Percentiles rank a stretch among this genome's conserved stretches.
Evolutionary conservation across 352 stramenopile species (phyloP).

Genomic region (Aphanomyces invadans): DNA sequence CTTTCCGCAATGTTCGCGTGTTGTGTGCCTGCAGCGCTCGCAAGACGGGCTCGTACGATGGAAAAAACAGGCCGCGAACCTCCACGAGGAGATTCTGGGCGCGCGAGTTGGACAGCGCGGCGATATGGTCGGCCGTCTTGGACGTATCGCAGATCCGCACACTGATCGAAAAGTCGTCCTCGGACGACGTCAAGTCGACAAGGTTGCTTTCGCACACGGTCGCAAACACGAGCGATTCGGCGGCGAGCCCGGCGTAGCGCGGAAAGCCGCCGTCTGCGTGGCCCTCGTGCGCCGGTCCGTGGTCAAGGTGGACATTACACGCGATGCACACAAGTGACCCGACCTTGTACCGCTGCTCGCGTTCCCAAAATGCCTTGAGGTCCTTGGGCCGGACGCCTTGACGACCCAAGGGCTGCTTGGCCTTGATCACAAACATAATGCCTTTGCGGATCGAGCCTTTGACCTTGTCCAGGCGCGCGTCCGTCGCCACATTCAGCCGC

Average conservation of each 20-base stretch:
- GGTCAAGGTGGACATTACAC: slow-evolving; percentile 2
- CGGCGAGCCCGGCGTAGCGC: background rate
- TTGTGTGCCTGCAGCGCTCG: slow-evolving; percentile 34
- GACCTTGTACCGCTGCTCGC: slow-evolving; percentile 24
- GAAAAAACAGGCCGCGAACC: slow-evolving; percentile 47
- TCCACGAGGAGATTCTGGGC: slow-evolving; percentile 36
- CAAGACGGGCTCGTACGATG: slow-evolving; percentile 42
- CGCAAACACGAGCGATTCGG: slow-evolving; percentile 7
- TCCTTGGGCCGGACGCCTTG: slow-evolving; percentile 8
- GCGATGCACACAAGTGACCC: slow-evolving; percentile 30
- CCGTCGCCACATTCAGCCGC: slow-evolving; percentile 23
- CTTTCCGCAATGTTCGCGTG: slow-evolving; percentile 20
- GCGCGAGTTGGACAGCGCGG: background rate
- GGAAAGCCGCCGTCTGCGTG: background rate
- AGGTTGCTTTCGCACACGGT: slow-evolving; percentile 8
- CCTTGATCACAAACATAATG: slow-evolving; percentile 27
- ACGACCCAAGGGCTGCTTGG: slow-evolving; percentile 13
- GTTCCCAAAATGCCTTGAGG: slow-evolving; percentile 26
- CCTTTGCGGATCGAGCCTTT: slow-evolving; percentile 27
- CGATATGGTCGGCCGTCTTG: background rate
- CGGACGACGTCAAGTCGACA: background rate
- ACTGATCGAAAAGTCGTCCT: slow-evolving; percentile 3
- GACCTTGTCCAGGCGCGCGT: slow-evolving; percentile 20
- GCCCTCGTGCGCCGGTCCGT: background rate
- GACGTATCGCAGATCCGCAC: slow-evolving; percentile 4